Percentiles rank a stretch among this genome's conserved stretches.
phyloP scores from a whole-genome alignment of 2,329 filamentous ascomycete species.

The Pestalotiopsis sp. region DNA sequence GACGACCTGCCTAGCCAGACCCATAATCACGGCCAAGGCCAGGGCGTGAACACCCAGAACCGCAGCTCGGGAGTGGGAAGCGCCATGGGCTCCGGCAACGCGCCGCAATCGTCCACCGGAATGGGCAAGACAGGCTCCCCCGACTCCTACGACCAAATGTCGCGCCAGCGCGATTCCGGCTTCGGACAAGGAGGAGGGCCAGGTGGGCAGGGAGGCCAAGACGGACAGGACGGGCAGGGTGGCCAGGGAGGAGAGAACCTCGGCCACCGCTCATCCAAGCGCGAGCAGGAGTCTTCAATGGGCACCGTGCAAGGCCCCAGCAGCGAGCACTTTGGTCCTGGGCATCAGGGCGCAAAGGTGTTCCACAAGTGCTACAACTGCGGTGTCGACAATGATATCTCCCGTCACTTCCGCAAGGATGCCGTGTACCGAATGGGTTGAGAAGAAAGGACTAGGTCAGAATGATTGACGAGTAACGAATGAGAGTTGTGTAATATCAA shows the following conservation, averaged over 20 bases:
- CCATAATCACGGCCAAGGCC: background rate
- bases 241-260: background rate
- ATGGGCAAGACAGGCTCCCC: background rate
- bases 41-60: background rate
- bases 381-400: slow-evolving; percentile 24
- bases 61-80: background rate
- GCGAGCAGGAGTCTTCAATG: background rate
- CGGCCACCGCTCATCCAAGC: background rate
- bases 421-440: slow-evolving; percentile 22
- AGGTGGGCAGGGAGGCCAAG: background rate
- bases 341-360: slow-evolving; percentile 22
- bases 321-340: slow-evolving; percentile 21
- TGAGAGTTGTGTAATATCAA: background rate
- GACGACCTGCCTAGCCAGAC: background rate
- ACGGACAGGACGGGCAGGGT: too few relatives aligned
- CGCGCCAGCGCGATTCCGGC: background rate
- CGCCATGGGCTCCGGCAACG: background rate
- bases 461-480: background rate
- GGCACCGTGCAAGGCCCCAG: background rate
- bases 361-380: slow-evolving; percentile 23
- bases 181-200: background rate
- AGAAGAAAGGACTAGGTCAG: background rate
- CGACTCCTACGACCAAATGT: background rate
- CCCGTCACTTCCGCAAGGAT: slow-evolving; percentile 24
- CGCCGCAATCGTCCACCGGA: background rate